A percentile compares a stretch with the other conserved stretches of the same genome.
phyloP scores from a whole-genome alignment of 768 basidiomycete genomes.

The Macrolepiota fuliginosa region DNA sequence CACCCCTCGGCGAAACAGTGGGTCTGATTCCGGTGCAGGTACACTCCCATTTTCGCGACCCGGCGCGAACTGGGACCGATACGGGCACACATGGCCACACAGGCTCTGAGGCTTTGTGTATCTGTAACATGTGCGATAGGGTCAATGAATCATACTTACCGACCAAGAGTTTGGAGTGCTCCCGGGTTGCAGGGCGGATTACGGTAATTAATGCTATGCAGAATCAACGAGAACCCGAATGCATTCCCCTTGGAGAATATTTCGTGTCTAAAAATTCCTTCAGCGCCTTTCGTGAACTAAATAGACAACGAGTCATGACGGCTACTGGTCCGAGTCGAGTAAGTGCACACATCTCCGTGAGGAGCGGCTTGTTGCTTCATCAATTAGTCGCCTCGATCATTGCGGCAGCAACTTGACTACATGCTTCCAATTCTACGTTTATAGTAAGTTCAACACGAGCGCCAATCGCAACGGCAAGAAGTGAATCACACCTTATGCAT shows the following conservation, averaged over 20 bases:
- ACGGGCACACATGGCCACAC: background rate
- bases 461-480: background rate
- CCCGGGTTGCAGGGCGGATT: background rate
- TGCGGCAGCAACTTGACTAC: constrained; percentile 38
- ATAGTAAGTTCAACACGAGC: background rate
- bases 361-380: background rate
- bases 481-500: constrained; percentile 58
- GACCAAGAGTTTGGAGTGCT: too few species aligned
- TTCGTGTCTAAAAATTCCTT: background rate
- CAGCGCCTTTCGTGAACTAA: background rate
- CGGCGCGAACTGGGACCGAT: background rate
- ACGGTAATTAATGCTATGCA: background rate
- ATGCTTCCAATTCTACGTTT: constrained; percentile 49
- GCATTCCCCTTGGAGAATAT: background rate
- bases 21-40: background rate
- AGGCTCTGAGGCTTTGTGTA: background rate
- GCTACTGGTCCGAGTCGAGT: background rate
- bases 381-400: background rate
- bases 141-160: background rate
- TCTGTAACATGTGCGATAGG: background rate
- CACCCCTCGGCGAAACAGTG: too few species aligned
- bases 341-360: background rate
- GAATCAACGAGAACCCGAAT: background rate
- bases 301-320: background rate
- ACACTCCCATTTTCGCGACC: background rate